Evolutionary conservation across 495 filamentous ascomycete species (phyloP).

Genomic region (Neurospora intermedia): DNA sequence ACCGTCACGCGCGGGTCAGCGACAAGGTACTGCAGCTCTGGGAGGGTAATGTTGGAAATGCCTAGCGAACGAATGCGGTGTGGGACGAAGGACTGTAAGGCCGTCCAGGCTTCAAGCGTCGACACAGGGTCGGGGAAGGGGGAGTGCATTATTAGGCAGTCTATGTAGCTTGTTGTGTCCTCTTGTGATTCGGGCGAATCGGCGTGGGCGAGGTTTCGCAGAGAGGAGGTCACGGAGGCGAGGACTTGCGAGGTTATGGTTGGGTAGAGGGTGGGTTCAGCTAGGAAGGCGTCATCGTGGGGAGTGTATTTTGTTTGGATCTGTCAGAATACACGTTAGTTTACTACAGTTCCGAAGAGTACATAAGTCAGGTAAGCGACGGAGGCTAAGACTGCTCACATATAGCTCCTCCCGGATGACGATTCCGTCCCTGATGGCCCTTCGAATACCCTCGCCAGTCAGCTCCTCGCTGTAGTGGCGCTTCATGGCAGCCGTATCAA

Average conservation of each 20-base stretch:
- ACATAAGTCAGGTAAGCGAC: neutral
- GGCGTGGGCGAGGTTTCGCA: slow-evolving; percentile 47
- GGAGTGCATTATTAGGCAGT: slow-evolving; percentile 63
- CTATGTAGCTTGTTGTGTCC: slow-evolving; percentile 44
- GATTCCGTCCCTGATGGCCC: slow-evolving; percentile 45
- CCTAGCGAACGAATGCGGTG: slow-evolving; percentile 52
- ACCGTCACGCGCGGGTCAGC: slow-evolving; percentile 9
- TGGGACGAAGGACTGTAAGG: slow-evolving; percentile 55
- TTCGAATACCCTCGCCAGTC: slow-evolving; percentile 54
- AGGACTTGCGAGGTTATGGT: slow-evolving; percentile 50
- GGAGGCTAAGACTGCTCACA: slow-evolving; percentile 8
- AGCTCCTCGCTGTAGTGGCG: slow-evolving; percentile 66
- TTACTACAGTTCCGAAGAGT: slow-evolving; percentile 1
- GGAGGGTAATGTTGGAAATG: slow-evolving; percentile 56
- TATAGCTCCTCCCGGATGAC: slow-evolving; percentile 50
- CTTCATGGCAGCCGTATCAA: slow-evolving; percentile 75
- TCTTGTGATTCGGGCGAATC: slow-evolving; percentile 19
- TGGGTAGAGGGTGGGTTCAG: slow-evolving; percentile 48
- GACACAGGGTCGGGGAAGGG: slow-evolving; percentile 46
- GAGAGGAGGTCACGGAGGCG: slow-evolving; percentile 53
- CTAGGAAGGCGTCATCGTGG: slow-evolving; percentile 42
- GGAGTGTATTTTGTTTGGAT: slow-evolving; percentile 78
- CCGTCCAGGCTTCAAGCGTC: slow-evolving; percentile 55
- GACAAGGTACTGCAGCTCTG: slow-evolving; percentile 42
- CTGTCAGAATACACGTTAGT: slow-evolving; percentile 24